Conservation (phyloP, 305 asterid species). For the Fraxinus albicans region DNA sequence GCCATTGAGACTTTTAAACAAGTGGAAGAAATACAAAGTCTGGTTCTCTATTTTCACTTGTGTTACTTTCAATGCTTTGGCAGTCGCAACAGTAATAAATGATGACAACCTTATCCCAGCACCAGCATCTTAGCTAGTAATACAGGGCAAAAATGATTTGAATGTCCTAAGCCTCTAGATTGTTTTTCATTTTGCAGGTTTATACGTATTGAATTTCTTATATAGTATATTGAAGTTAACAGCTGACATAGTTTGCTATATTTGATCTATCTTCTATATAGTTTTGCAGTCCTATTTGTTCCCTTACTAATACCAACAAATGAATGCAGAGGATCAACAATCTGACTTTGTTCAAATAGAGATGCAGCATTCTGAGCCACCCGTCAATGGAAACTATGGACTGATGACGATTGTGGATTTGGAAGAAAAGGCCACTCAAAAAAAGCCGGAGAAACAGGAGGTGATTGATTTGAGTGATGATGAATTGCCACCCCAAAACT, state of each 20-base stretch:
- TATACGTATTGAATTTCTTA: not conserved
- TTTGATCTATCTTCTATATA: not conserved
- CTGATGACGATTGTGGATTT: constrained; percentile 5
- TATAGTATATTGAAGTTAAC: not conserved
- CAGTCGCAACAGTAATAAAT: not conserved
- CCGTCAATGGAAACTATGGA: not conserved
- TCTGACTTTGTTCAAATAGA: constrained; percentile 16
- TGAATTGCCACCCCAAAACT: constrained; percentile 36
- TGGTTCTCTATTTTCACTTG: not conserved
- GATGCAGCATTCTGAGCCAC: not conserved
- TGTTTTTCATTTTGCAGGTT: not conserved
- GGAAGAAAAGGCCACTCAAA: not conserved
- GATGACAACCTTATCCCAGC: not conserved
- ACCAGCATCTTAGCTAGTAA: not conserved
- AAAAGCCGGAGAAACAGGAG: constrained; percentile 16
- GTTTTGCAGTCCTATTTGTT: not conserved
- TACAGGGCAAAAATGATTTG: not conserved
- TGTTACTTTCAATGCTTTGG: not conserved
- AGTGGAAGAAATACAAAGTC: constrained; percentile 5
- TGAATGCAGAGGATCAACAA: constrained; percentile 28
- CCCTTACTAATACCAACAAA: constrained; percentile 7
- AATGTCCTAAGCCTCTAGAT: not conserved
- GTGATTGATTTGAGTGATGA: constrained; percentile 63
- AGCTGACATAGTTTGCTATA: not conserved
- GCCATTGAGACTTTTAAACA: constrained; percentile 8